Evolutionary conservation across 331 rosid species (phyloP).

Genomic region (Acacia pycnantha): DNA sequence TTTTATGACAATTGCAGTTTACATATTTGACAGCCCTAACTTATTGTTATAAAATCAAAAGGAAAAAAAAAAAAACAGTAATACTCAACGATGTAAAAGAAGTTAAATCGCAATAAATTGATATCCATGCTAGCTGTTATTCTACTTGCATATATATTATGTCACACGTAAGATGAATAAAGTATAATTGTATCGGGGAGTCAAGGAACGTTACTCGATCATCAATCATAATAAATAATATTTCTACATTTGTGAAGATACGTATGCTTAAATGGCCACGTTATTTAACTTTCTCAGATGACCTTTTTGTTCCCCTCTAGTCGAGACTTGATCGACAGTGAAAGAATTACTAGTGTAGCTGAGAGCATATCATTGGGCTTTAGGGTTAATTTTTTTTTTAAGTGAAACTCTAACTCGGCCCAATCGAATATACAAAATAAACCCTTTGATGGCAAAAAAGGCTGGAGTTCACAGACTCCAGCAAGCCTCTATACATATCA

Average conservation of each 20-base stretch:
- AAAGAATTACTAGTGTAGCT: not conserved
- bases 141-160: not conserved
- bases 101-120: not conserved
- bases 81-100: not conserved
- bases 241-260: not conserved
- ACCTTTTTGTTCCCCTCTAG: not conserved
- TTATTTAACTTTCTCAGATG: not conserved
- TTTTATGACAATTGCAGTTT: not conserved
- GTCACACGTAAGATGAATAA: not conserved
- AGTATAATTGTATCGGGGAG: not conserved
- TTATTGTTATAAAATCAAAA: not conserved
- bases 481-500: too few relatives aligned
- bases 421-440: not conserved
- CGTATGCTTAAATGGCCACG: not conserved
- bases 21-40: not conserved
- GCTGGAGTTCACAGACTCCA: too few relatives aligned
- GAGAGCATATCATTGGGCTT: not conserved
- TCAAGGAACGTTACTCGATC: not conserved
- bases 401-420: not conserved
- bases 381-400: not conserved
- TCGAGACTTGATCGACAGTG: not conserved
- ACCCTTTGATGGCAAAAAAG: too few relatives aligned
- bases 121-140: too few relatives aligned
- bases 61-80: not conserved
- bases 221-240: not conserved